Evolutionary conservation across 306 rosid genomes (phyloP).

Genomic region (Castanea crenata): DNA sequence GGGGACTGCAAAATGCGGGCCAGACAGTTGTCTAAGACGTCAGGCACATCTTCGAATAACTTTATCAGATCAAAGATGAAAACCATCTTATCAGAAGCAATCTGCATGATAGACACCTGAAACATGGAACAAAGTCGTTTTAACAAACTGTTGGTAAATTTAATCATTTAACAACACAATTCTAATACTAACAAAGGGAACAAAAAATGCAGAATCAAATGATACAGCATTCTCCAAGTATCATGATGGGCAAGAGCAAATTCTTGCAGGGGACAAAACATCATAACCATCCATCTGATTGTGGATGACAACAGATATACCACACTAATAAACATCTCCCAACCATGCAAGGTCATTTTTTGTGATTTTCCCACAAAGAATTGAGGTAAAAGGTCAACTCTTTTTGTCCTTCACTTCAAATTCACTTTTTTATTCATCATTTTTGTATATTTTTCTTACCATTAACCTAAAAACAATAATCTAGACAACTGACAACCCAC

Average conservation of each 20-base stretch:
- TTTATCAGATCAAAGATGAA: constrained; percentile 81
- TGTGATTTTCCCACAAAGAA: background rate
- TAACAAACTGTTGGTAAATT: background rate
- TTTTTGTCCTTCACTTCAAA: background rate
- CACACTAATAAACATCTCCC: background rate
- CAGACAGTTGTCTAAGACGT: constrained; percentile 55
- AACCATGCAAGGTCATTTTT: background rate
- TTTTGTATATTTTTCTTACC: background rate
- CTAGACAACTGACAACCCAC: background rate
- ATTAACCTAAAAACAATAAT: background rate
- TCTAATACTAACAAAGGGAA: background rate
- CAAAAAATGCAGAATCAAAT: background rate
- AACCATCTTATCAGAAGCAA: constrained; percentile 74
- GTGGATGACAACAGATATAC: background rate
- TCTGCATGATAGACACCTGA: constrained; percentile 98
- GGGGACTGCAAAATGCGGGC: constrained; percentile 75
- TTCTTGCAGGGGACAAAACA: background rate
- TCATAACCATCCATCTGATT: background rate
- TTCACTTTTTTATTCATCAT: background rate
- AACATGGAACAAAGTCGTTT: constrained; percentile 23
- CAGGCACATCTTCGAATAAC: constrained; percentile 66
- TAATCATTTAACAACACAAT: too few species aligned
- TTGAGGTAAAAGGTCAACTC: background rate
- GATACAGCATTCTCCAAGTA: background rate
- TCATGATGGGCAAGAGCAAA: background rate